These are phyloP conservation scores for Fallopia convolvulus DNA, from an alignment of 148 eudicot species.

Conservation along the genomic window DNA sequence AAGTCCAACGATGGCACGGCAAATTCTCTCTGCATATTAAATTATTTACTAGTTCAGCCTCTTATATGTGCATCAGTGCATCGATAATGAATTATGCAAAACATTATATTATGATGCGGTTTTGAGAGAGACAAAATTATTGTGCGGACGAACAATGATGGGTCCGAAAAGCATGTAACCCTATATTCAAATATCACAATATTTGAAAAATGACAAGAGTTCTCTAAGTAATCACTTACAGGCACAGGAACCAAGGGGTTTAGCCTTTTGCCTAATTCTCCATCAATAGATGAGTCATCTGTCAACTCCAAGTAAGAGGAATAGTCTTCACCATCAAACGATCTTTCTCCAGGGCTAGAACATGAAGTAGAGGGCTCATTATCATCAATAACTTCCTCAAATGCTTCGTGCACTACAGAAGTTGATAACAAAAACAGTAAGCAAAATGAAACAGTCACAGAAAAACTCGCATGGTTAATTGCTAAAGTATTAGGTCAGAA, in stretches of 20 bases:
- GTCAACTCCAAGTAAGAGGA: slow-evolving; percentile 51
- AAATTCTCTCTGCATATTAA: neutral
- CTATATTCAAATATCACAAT: neutral
- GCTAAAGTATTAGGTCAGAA: slow-evolving; percentile 17
- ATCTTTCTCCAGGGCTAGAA: slow-evolving; percentile 62
- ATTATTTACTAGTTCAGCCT: neutral
- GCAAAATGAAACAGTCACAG: slow-evolving; percentile 9
- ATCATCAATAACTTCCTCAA: slow-evolving; percentile 35
- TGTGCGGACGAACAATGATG: neutral
- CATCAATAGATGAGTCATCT: slow-evolving; percentile 68
- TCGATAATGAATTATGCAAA: neutral
- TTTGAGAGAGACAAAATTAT: neutral
- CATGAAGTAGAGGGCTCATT: slow-evolving; percentile 51
- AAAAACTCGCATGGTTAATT: neutral
- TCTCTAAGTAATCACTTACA: slow-evolving; percentile 41
- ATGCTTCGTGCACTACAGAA: slow-evolving; percentile 41
- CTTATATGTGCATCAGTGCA: neutral
- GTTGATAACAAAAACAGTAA: slow-evolving; percentile 11
- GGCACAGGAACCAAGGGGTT: slow-evolving; percentile 68
- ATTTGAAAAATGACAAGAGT: neutral
- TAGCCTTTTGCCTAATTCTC: slow-evolving; percentile 82
- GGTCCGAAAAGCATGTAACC: neutral
- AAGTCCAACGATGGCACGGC: neutral
- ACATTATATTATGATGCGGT: neutral
- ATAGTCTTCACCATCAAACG: slow-evolving; percentile 55